phyloP scores from a whole-genome alignment of 768 basidiomycete species.

The Amanita muscaria region DNA sequence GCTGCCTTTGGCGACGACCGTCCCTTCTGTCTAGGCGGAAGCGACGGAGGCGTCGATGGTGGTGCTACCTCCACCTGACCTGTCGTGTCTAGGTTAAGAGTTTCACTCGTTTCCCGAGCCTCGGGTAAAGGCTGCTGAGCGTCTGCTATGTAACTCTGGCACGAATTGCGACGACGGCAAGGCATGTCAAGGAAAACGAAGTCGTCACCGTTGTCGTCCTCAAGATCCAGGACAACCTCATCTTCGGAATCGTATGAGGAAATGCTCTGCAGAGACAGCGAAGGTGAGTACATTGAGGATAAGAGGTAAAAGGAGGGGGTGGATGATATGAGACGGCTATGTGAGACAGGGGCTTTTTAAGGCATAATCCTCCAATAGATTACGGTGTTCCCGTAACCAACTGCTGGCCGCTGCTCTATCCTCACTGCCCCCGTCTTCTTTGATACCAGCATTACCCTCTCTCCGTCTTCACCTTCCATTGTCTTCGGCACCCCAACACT shows the following conservation, averaged over 20 bases:
- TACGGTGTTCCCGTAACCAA: conserved; percentile 54
- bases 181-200: conserved; percentile 39
- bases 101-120: too few species aligned
- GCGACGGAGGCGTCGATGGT: too few species aligned
- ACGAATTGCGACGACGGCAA: conserved; percentile 13
- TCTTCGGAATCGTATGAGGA: conserved; percentile 37
- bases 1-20: conserved; percentile 3
- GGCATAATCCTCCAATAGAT: conserved; percentile 77
- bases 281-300: neutral
- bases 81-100: too few species aligned
- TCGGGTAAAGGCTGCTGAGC: too few species aligned
- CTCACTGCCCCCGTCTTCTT: conserved; percentile 45
- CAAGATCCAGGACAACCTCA: conserved; percentile 44
- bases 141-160: too few species aligned
- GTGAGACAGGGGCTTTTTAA: conserved; percentile 11
- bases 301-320: neutral
- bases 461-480: conserved; percentile 42
- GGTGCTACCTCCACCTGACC: too few species aligned
- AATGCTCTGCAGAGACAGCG: conserved; percentile 5
- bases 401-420: conserved; percentile 57
- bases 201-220: conserved; percentile 34
- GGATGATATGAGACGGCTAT: conserved; percentile 6
- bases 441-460: conserved; percentile 51
- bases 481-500: conserved; percentile 46
- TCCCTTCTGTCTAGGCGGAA: neutral